Conservation (phyloP, 208 protist genomes). For the Leishmania amazonensis region DNA sequence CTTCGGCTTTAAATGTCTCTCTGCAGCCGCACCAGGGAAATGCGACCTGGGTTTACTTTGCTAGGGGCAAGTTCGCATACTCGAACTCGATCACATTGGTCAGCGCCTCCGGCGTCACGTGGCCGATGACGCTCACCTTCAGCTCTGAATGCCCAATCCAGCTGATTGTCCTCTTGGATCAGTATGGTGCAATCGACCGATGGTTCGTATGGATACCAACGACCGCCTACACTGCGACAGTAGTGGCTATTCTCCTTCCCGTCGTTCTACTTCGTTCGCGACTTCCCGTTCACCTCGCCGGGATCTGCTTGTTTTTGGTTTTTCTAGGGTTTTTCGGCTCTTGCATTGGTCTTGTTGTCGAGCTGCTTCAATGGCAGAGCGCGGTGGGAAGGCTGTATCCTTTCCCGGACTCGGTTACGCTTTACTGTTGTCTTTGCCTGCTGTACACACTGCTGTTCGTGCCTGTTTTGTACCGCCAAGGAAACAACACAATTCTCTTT, state of each 20-base stretch:
- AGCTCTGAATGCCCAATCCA: constrained; percentile 37
- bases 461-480: constrained; percentile 27
- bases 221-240: constrained; percentile 45
- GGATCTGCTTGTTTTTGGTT: constrained; percentile 36
- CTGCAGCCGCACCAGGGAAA: not conserved
- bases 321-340: constrained; percentile 67
- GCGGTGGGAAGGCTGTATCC: constrained; percentile 57
- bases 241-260: constrained; percentile 32
- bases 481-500: constrained; percentile 34
- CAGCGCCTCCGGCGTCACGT: not conserved
- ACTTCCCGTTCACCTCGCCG: constrained; percentile 29
- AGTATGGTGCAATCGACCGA: constrained; percentile 45
- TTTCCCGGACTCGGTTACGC: constrained; percentile 62
- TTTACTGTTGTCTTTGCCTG: constrained; percentile 62
- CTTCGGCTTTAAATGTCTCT: constrained; percentile 11
- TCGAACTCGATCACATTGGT: constrained; percentile 26
- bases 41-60: not conserved
- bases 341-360: constrained; percentile 61
- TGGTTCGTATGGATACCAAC: constrained; percentile 74
- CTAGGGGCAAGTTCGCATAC: not conserved
- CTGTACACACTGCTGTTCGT: constrained; percentile 50
- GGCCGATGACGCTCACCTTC: constrained; percentile 38
- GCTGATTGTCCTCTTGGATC: constrained; percentile 42
- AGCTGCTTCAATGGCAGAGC: constrained; percentile 65
- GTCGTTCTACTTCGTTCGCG: constrained; percentile 19